Conservation (phyloP, 2,329 filamentous ascomycete species). For the Thielaviopsis ethacetica region DNA sequence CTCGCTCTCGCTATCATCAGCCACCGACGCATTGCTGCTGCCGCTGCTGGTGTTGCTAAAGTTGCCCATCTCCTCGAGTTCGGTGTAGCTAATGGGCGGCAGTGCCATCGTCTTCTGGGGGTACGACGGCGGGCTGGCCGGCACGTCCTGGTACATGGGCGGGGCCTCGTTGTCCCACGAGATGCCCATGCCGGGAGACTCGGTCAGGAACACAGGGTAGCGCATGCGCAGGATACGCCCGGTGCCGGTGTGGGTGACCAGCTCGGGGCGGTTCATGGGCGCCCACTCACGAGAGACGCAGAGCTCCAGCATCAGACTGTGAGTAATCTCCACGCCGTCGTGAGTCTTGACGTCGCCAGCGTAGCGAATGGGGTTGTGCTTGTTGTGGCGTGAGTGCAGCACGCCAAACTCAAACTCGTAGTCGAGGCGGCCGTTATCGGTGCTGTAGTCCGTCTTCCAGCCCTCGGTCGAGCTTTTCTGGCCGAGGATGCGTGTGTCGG, state of each 20-base stretch:
- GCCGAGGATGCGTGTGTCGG: constrained; percentile 62
- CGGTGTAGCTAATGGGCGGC: constrained; percentile 8
- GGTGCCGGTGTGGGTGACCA: constrained; percentile 73
- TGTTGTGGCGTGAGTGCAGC: constrained; percentile 11
- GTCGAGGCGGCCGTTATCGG: constrained; percentile 44
- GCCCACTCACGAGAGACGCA: constrained; percentile 85
- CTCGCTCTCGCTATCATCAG: background rate
- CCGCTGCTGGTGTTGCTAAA: background rate
- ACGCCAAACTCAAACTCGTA: constrained; percentile 56
- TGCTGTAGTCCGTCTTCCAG: constrained; percentile 62
- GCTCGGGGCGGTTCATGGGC: constrained; percentile 47
- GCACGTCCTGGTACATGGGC: constrained; percentile 86
- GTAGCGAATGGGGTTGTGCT: constrained; percentile 29
- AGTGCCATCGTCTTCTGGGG: constrained; percentile 13
- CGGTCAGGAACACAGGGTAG: constrained; percentile 68
- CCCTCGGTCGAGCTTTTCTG: constrained; percentile 68
- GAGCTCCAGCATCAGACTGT: constrained; percentile 80
- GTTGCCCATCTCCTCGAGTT: constrained; percentile 6
- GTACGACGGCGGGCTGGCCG: constrained; percentile 66
- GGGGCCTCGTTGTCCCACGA: constrained; percentile 95
- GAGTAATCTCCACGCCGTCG: constrained; percentile 62
- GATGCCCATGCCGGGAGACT: constrained; percentile 73
- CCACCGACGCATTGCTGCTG: background rate
- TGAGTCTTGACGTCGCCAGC: constrained; percentile 62
- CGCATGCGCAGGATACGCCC: constrained; percentile 86